Base-by-base conservation (phyloP, 2,329 filamentous ascomycete species). In the Sporothrix brunneoviolacea region DNA sequence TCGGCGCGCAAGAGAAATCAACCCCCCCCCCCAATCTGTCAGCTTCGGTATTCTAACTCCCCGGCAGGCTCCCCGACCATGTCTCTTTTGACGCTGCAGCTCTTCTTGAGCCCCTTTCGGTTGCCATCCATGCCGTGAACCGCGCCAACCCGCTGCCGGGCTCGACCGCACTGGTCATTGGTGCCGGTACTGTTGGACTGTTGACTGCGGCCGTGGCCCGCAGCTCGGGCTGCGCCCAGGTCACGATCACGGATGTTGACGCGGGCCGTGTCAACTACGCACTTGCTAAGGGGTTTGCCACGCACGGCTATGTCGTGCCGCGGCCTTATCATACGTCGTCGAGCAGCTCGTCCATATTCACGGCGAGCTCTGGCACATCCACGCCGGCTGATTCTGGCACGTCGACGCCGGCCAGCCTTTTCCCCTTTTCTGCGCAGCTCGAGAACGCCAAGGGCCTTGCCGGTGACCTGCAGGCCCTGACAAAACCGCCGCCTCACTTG, bases 201-300 rank as follows among this genome's bases (percentile, higher is more conserved):
- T 68, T 84, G 39, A 82, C 78, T 12, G 79, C 80, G 4, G 79
- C 78, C 18, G 82, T 83, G 71, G 79, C 80, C 4, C 68, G 76
- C 24, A 75, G 79, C 58, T 76, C 79, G 10, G 80, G 80, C 22
- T 82, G 80, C 54, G 73, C 73, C 2, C 69, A 72, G 30, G 74
- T 85, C 21, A 79, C 77, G 4, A 79, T 82, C 37, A 74, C 77
- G 13, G 82, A 85, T 58, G 68, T 84, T 10, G 77, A 82, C 53
- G 70, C 70, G 32, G 75, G 77, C 2, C 79, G 81, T 8, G 74
- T 85, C 32, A 66, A 76, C 53, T 83, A 83, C 59, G 81, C 78
- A 9, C 57, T 82, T n/a, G 64, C 69, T 12, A 71, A 74, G 45
- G 76, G 77, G 21, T 82, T 83, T 55, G 79, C 79, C 13, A 81